phyloP scores from a whole-genome alignment of 345 rosid genomes.

The Hibiscus mutabilis region DNA sequence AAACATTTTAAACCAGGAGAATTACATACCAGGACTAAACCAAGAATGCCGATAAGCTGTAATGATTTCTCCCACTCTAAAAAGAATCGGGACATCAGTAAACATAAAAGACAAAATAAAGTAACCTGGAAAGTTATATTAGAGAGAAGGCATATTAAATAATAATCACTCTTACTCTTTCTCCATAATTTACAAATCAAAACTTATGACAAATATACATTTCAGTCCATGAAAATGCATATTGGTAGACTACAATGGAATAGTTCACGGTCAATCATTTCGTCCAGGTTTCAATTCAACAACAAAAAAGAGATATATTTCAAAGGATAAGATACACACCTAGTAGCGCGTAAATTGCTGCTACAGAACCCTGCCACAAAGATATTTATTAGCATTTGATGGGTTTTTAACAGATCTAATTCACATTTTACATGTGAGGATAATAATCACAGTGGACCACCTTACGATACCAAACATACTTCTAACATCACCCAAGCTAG shows the following conservation, averaged over 20 bases:
- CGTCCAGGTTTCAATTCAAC: not conserved
- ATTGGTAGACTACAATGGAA: not conserved
- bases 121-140: not conserved
- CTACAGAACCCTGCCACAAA: constrained; percentile 53
- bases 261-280: not conserved
- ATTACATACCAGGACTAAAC: constrained; percentile 58
- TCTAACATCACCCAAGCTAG: not conserved
- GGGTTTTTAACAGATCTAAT: not conserved
- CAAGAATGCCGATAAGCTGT: constrained; percentile 70
- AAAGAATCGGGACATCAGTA: constrained; percentile 4
- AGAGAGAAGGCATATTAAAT: not conserved
- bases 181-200: not conserved
- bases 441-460: not conserved
- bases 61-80: constrained; percentile 87
- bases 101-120: not conserved
- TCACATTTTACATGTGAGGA: not conserved
- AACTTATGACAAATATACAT: not conserved
- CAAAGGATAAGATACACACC: constrained; percentile 36
- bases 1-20: constrained; percentile 6
- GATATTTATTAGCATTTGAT: constrained; percentile 8
- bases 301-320: not conserved
- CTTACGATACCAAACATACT: not conserved
- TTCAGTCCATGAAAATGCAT: not conserved
- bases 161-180: not conserved
- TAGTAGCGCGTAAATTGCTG: constrained; percentile 48